These are phyloP conservation scores for Metschnikowia peoriensis DNA, from an alignment of 805 yeast species.

Conservation along the genomic window DNA sequence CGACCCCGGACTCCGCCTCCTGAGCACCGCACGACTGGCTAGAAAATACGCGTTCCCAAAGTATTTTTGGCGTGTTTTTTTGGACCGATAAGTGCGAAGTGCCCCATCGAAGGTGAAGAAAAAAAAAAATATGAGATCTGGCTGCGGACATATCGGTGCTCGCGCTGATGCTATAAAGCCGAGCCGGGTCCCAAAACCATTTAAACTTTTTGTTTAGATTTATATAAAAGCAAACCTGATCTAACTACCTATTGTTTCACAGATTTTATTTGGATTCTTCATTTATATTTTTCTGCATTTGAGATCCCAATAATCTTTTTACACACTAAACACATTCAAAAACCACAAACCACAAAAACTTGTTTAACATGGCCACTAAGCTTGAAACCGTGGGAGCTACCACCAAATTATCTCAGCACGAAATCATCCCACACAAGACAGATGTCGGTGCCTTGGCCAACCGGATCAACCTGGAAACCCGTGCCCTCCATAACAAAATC, in stretches of 20 bases:
- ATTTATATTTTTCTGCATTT: background rate
- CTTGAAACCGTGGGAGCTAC: constrained; percentile 19
- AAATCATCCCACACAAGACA: constrained; percentile 71
- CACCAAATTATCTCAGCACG: constrained; percentile 39
- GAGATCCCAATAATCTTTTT: background rate
- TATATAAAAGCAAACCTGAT: background rate
- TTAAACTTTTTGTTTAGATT: background rate
- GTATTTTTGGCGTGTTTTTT: background rate
- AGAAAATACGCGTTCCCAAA: background rate
- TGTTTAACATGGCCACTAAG: background rate
- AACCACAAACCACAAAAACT: background rate
- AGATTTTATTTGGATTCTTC: no score
- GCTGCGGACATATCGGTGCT: constrained; percentile 14
- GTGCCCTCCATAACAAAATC: constrained; percentile 62
- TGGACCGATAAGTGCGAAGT: constrained; percentile 12
- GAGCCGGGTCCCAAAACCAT: background rate
- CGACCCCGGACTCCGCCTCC: background rate
- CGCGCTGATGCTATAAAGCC: constrained; percentile 5
- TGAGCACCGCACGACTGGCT: background rate
- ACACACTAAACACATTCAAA: no score
- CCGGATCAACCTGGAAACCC: constrained; percentile 71
- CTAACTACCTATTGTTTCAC: background rate
- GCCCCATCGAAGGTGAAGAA: background rate
- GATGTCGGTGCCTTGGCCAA: constrained; percentile 83
- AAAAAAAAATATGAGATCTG: background rate